phyloP scores from a whole-genome alignment of 768 basidiomycete genomes.

The Rhodosporidiobolus sp. region DNA sequence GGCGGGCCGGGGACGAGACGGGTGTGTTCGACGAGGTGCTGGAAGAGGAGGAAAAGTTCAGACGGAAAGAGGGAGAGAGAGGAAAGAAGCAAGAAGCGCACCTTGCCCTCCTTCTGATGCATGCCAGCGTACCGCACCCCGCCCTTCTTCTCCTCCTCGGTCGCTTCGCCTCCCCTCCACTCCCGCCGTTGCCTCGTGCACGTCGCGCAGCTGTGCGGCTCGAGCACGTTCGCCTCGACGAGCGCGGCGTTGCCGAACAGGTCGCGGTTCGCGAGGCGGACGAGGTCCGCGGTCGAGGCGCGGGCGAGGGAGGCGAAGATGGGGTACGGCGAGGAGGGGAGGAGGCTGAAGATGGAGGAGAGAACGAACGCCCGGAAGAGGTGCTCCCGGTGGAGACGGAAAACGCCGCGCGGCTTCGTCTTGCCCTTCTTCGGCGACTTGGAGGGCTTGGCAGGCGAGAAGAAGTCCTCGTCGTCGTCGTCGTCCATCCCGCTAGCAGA shows the following conservation, averaged over 20 bases:
- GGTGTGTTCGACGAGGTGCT: slow-evolving; percentile 4
- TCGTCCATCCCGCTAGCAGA: not conserved
- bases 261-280: slow-evolving; percentile 7
- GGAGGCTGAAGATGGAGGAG: not conserved
- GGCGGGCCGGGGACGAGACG: not conserved
- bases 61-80: no score
- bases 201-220: not conserved
- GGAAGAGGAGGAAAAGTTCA: not conserved
- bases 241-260: not conserved
- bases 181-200: slow-evolving; percentile 5
- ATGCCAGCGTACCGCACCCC: slow-evolving; percentile 7
- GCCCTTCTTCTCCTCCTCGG: not conserved
- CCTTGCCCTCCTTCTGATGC: not conserved
- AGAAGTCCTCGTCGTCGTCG: not conserved
- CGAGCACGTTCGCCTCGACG: not conserved
- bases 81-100: not conserved
- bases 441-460: not conserved
- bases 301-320: slow-evolving; percentile 7
- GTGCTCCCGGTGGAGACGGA: slow-evolving; percentile 1
- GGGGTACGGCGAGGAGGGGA: no score
- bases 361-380: slow-evolving; percentile 25
- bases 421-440: not conserved
- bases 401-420: no score
- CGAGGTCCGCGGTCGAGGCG: slow-evolving; percentile 2
- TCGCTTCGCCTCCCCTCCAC: slow-evolving; percentile 9